These are phyloP conservation scores for Herpetomonas samuelpessoai DNA, from an alignment of 208 protist genomes.

Conservation along the genomic window DNA sequence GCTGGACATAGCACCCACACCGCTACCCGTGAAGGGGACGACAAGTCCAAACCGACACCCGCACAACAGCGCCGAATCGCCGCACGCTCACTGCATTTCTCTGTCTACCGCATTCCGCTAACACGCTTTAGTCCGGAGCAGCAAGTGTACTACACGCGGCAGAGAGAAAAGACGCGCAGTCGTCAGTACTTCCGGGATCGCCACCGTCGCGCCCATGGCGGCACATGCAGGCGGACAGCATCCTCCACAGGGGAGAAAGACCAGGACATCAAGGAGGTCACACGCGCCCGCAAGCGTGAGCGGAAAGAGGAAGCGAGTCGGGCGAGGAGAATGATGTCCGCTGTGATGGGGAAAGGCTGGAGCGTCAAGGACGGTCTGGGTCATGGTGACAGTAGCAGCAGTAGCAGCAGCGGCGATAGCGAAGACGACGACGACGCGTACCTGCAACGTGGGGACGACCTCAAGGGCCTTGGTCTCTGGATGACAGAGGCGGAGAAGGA, in stretches of 20 bases:
- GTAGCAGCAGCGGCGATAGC: constrained; percentile 7
- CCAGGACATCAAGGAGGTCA: too few relatives aligned
- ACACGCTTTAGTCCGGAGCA: constrained; percentile 44
- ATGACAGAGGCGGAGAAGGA: constrained; percentile 1
- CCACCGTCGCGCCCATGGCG: constrained; percentile 10
- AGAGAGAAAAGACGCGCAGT: constrained; percentile 55
- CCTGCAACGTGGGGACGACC: background rate
- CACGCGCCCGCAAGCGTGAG: background rate
- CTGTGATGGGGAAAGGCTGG: background rate
- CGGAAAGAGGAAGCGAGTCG: background rate
- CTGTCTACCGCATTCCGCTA: constrained; percentile 65
- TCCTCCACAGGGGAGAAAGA: background rate
- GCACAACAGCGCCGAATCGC: constrained; percentile 1
- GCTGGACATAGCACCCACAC: background rate
- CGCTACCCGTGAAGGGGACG: background rate
- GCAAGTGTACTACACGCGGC: constrained; percentile 55
- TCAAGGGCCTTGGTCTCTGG: background rate
- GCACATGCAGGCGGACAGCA: background rate
- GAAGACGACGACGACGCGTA: constrained; percentile 3
- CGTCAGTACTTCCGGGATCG: constrained; percentile 23
- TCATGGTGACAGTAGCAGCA: background rate
- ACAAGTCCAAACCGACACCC: background rate
- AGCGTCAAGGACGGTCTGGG: too few relatives aligned
- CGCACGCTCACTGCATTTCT: constrained; percentile 46
- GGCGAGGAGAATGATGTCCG: background rate